Evolutionary conservation across 2,329 filamentous ascomycete genomes (phyloP).

Genomic region (Diaporthe nobilis): DNA sequence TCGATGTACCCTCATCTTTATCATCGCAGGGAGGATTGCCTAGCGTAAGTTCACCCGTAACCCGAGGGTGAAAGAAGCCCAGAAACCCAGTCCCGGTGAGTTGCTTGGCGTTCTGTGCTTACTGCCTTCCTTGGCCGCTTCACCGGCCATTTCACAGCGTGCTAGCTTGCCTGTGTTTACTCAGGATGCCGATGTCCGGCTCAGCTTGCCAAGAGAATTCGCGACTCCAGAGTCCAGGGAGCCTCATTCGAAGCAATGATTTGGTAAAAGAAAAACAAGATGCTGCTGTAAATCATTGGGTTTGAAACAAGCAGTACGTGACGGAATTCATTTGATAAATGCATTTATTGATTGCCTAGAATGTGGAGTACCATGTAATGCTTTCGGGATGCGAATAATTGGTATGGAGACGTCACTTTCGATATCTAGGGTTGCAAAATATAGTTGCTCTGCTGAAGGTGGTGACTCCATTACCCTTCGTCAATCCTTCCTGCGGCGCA

Average conservation of each 20-base stretch:
- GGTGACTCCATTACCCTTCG: too few species aligned
- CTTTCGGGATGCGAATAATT: neutral
- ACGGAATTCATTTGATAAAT: too few species aligned
- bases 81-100: neutral
- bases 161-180: neutral
- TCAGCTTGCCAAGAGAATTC: neutral
- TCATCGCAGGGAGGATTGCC: too few species aligned
- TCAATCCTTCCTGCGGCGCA: neutral
- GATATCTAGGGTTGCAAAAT: neutral
- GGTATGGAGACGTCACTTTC: neutral
- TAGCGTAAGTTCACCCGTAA: neutral
- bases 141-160: neutral
- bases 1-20: neutral
- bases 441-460: too few species aligned
- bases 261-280: too few species aligned
- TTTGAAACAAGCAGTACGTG: neutral
- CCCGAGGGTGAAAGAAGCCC: neutral
- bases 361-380: too few species aligned
- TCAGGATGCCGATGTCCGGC: neutral
- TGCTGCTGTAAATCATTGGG: rapidly evolving
- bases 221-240: too few species aligned
- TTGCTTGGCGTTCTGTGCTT: neutral
- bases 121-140: neutral
- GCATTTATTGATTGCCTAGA: too few species aligned
- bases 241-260: neutral